Evolutionary conservation across 768 basidiomycete species (phyloP), one percentile per base, ranked within the genome.

Genomic region (Xerocomellus amylosporus): DNA sequence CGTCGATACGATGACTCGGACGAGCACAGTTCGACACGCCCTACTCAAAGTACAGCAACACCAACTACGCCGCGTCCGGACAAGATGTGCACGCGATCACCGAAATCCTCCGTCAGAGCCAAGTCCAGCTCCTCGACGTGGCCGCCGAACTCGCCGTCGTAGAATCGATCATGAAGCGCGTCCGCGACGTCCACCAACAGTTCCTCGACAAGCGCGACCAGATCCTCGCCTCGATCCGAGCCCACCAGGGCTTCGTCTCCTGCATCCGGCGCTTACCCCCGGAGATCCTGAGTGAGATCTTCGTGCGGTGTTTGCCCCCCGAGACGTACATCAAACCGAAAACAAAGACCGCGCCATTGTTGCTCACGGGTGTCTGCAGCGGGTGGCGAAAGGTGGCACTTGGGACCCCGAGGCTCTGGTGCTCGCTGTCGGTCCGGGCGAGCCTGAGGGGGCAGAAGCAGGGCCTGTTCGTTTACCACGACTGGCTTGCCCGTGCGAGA

Each of bases 201-300:
- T 53, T 65, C 13, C 19, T 34, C 1, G 17, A 26, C 26, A 26
- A 26, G 26, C 26, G 26, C 30, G 8, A 45, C 31, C 60, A 51
- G 43, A 53, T 68, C 15, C 19, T 34, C 1, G 15, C 37, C 19
- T 68, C 64, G 13, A 58, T 69, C 50, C 34, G 56, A 4, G 47
- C 34, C 2, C 67, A 71, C 46, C 56, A 34, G 15, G 58, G 65
- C 3, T 58, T 72, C 30, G 10, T 30, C 9, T 30, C 30, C 8
- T 58, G 60, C 36, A 75, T 81, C 53, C 63, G 61, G 15, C 49
- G 61, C 2, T 31, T 82, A 8, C 79, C 80, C 6, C 41, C 74
- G 2, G 81, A 82, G 61, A 62, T 82, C 4, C 71, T 74, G 30
- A 71, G 73, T 34, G 76, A 79, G 63, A 76, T 83, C 34, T 81